Evolutionary conservation across 345 rosid species (phyloP).

Genomic region (Linum tenue): DNA sequence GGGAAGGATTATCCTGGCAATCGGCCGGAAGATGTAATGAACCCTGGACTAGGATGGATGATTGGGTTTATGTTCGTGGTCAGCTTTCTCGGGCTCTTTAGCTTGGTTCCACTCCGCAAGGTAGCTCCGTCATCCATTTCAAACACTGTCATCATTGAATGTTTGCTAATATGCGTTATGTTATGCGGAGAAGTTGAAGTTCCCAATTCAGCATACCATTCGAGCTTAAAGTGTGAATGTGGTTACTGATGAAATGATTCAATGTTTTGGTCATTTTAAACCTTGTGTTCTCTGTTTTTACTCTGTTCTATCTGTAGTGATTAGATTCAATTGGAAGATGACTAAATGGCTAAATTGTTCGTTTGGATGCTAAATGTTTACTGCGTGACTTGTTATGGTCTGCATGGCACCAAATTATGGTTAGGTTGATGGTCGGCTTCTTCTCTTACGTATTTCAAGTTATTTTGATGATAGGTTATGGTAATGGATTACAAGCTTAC

Average conservation of each 20-base stretch:
- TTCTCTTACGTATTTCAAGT: not conserved
- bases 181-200: too few species aligned
- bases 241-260: too few species aligned
- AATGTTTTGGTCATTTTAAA: too few species aligned
- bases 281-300: too few species aligned
- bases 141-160: too few species aligned
- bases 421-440: not conserved
- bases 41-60: constrained; percentile 1
- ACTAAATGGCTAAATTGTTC: too few species aligned
- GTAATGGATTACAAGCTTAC: not conserved
- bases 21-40: not conserved
- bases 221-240: too few species aligned
- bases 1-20: constrained; percentile 1
- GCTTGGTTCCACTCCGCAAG: not conserved
- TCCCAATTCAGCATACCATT: too few species aligned
- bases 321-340: too few species aligned
- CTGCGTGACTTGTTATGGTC: not conserved
- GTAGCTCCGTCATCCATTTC: not conserved
- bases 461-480: not conserved
- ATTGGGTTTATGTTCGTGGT: not conserved
- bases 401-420: not conserved
- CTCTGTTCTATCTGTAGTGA: too few species aligned
- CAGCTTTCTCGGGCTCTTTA: constrained; percentile 1
- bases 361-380: too few species aligned
- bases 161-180: too few species aligned